A percentile compares a stretch with the other conserved stretches of the same genome.
These are phyloP conservation scores for Pythium aristosporum DNA, from an alignment of 352 stramenopile species.

Conservation along the genomic window DNA sequence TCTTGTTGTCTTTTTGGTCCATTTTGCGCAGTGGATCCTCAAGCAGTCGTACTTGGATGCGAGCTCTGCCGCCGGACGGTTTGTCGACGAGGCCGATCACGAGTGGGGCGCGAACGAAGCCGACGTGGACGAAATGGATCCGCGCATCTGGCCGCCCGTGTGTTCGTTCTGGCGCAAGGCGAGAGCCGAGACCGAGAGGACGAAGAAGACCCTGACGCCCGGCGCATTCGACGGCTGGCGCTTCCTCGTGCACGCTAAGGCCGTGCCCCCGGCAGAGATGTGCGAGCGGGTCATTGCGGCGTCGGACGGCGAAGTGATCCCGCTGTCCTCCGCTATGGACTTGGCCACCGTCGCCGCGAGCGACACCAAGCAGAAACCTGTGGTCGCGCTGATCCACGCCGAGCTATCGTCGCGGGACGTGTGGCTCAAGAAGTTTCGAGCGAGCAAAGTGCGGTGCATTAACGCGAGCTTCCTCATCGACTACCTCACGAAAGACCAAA, in stretches of 20 bases:
- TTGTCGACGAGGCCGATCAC: conserved; percentile 69
- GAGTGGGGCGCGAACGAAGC: conserved; percentile 64
- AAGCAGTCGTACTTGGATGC: conserved; percentile 80
- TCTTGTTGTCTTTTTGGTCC: not conserved
- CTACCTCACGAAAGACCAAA: conserved; percentile 82
- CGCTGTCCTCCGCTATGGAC: conserved; percentile 57
- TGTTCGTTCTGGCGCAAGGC: conserved; percentile 67
- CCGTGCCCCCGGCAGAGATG: conserved; percentile 74
- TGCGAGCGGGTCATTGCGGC: conserved; percentile 73
- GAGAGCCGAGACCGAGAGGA: conserved; percentile 18
- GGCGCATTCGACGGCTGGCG: conserved; percentile 68
- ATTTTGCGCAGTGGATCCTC: conserved; percentile 69
- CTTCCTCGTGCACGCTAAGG: conserved; percentile 77
- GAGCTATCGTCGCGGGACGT: conserved; percentile 56
- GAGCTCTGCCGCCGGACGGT: conserved; percentile 54
- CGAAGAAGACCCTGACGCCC: conserved; percentile 26
- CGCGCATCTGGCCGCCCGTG: conserved; percentile 66
- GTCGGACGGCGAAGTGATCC: conserved; percentile 51
- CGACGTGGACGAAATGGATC: conserved; percentile 68
- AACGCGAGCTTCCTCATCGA: conserved; percentile 85
- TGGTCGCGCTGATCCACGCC: conserved; percentile 58
- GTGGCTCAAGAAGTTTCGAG: conserved; percentile 75
- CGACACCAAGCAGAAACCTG: conserved; percentile 38
- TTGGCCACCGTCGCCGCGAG: conserved; percentile 37
- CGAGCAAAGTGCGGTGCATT: conserved; percentile 63